Percentiles rank a stretch among this genome's conserved stretches.
phyloP scores from a whole-genome alignment of 495 filamentous ascomycete genomes.

The Aspergillus taichungensis region DNA sequence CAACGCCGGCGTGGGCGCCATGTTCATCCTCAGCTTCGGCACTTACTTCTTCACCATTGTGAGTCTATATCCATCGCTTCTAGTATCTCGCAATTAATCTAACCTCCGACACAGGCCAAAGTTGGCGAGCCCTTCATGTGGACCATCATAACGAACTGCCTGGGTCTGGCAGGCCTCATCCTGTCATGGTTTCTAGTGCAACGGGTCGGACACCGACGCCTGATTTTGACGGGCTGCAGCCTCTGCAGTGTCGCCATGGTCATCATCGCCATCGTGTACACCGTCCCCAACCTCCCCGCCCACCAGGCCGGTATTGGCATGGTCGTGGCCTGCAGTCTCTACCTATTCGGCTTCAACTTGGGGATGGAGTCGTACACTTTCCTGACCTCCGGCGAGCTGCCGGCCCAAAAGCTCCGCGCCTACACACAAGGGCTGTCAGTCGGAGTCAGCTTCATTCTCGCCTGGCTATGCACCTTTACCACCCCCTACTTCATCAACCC shows the following conservation, averaged over 20 bases:
- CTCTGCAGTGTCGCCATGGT: slow-evolving; percentile 33
- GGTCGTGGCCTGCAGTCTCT: slow-evolving; percentile 16
- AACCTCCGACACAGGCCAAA: background rate
- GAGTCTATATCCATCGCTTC: background rate
- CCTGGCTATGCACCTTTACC: slow-evolving; percentile 44
- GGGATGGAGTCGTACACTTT: background rate
- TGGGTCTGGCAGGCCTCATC: slow-evolving; percentile 43
- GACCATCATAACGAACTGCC: slow-evolving; percentile 41
- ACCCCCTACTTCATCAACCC: slow-evolving; percentile 55
- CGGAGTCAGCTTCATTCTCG: too few species aligned
- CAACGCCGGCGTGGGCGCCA: slow-evolving; percentile 27
- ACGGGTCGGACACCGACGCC: slow-evolving; percentile 41
- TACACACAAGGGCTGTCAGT: too few species aligned
- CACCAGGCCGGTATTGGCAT: slow-evolving; percentile 12
- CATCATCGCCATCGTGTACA: slow-evolving; percentile 12
- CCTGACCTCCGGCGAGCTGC: background rate
- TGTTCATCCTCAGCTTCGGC: slow-evolving; percentile 16
- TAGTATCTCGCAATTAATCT: too few species aligned
- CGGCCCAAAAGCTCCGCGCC: slow-evolving; percentile 7
- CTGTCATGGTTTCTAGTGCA: slow-evolving; percentile 43
- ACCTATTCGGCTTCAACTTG: background rate
- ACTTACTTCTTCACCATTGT: slow-evolving; percentile 40
- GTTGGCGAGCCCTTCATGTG: slow-evolving; percentile 34
- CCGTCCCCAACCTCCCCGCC: slow-evolving; percentile 32
- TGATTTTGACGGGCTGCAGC: slow-evolving; percentile 18